Base-by-base conservation (phyloP, 1,284 basidiomycete species). In the Ganoderma boninense region DNA sequence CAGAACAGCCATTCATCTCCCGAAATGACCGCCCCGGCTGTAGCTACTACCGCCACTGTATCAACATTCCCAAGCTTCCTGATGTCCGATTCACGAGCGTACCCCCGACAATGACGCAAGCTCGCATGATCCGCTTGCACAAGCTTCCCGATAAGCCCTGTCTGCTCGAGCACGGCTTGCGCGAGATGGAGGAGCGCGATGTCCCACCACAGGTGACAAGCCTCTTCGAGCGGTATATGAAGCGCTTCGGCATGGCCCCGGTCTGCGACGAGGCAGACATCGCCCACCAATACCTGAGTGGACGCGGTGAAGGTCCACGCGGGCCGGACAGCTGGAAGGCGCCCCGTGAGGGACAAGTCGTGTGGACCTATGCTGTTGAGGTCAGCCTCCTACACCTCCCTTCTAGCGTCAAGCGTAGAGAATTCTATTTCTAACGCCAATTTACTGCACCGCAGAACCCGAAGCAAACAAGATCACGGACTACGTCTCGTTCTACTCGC, bases 361-460 rank as follows among this genome's bases (percentile, higher is more conserved):
- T 95, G 1, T 99, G 97, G 97, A 88, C 95, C 2, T 99, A 98
- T 78, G 97, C 99, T 42, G 94, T 98, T 49, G 97, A 99, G 87
- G 96, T 96, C 76, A 72, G 85, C 62, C 26, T 35, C 62, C 23
- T 35, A 23, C 35, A 23, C 43, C 2, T n/a, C n/a, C n/a, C n/a
- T n/a, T n/a, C n/a, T n/a, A n/a, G n/a, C n/a, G n/a, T n/a, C 5
- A 46, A 18, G 20, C 18, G 44, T 46, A 18, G 16, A 46, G 44
- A 46, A 46, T 18, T 46, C n/a, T 14, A n/a, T 43, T 40, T 23
- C n/a, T 61, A n/a, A 61, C 6, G 11, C 13, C 2, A n/a, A 23
- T 3, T 20, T 2, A 14, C 23, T 40, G 8, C 46, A 23, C 5
- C 59, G 42, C 68, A 98, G 96, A 88, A 98, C 80, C 92, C 93